A percentile compares a stretch with the other conserved stretches of the same genome.
These are phyloP conservation scores for Aegilops umbellulata DNA, from an alignment of 176 grass and related monocot genomes.

Conservation along the genomic window DNA sequence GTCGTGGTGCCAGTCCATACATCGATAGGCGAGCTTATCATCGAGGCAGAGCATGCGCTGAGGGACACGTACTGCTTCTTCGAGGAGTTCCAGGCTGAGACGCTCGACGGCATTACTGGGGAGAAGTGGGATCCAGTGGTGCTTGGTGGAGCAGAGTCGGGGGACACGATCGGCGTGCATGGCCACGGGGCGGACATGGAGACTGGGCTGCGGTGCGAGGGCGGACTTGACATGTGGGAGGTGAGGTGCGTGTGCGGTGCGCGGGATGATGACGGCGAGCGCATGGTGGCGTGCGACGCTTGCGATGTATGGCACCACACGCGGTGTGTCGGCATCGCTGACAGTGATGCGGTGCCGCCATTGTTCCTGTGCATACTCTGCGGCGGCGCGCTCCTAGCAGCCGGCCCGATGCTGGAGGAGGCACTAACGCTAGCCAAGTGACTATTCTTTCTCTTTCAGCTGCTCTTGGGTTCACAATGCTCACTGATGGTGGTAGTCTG, in stretches of 20 bases:
- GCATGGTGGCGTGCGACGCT: slow-evolving; percentile 77
- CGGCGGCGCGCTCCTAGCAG: slow-evolving; percentile 37
- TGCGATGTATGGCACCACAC: slow-evolving; percentile 84
- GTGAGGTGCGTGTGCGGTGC: slow-evolving; percentile 68
- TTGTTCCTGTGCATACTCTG: slow-evolving; percentile 79
- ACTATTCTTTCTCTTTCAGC: slow-evolving; percentile 18
- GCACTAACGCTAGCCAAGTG: slow-evolving; percentile 35
- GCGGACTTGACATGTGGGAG: slow-evolving; percentile 46
- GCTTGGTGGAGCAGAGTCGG: slow-evolving; percentile 84
- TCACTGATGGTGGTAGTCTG: slow-evolving; percentile 18
- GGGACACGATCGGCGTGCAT: slow-evolving; percentile 48
- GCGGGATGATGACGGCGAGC: slow-evolving; percentile 83
- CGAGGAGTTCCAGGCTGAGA: slow-evolving; percentile 56
- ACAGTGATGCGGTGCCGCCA: slow-evolving; percentile 47
- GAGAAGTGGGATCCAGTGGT: slow-evolving; percentile 90
- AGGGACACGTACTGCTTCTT: slow-evolving; percentile 79
- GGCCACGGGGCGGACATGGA: slow-evolving; percentile 64
- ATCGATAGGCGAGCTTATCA: slow-evolving; percentile 78
- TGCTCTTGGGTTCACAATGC: background rate
- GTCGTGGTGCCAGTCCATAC: slow-evolving; percentile 77
- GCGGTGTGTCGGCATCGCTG: slow-evolving; percentile 60
- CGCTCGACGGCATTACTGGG: slow-evolving; percentile 62
- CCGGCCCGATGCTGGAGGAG: slow-evolving; percentile 40
- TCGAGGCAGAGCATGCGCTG: slow-evolving; percentile 59
- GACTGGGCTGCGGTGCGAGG: slow-evolving; percentile 54